Conservation (phyloP, 768 basidiomycete genomes). For the Royoungia palumana region DNA sequence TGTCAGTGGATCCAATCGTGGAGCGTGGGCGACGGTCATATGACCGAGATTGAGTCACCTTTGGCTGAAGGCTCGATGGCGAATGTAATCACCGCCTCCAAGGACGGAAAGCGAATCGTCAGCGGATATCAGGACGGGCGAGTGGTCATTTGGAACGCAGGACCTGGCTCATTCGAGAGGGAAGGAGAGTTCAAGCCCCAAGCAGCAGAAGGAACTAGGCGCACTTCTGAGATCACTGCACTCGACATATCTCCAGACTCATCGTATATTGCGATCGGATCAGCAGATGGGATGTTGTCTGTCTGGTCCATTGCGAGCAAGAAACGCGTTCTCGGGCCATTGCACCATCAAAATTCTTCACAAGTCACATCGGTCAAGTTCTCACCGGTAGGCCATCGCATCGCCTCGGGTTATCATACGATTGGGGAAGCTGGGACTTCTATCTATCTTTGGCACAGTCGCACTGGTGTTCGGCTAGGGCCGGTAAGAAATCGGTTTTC, state of each 20-base stretch:
- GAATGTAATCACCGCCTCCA: constrained; percentile 1
- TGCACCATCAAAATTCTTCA: neutral
- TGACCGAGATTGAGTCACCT: no score
- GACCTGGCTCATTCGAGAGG: neutral
- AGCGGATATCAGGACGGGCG: constrained; percentile 5
- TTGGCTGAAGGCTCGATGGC: neutral
- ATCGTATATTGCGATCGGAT: constrained; percentile 1
- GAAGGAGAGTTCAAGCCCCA: neutral
- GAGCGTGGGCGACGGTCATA: no score
- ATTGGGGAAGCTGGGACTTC: neutral
- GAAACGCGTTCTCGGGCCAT: neutral
- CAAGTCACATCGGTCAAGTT: constrained; percentile 16
- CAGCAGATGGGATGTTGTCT: neutral
- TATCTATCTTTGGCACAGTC: constrained; percentile 13
- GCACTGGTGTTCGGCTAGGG: constrained; percentile 4
- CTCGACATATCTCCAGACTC: constrained; percentile 10
- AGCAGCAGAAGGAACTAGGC: neutral
- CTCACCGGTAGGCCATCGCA: constrained; percentile 10
- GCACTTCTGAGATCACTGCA: constrained; percentile 4
- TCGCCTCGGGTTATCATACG: constrained; percentile 5
- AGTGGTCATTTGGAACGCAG: constrained; percentile 7
- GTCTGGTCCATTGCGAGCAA: constrained; percentile 3
- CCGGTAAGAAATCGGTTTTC: neutral
- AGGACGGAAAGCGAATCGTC: constrained; percentile 8
- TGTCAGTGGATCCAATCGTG: no score